Evolutionary conservation across 345 rosid species (phyloP), one percentile per base, ranked within the genome.

Genomic region (Odontarrhena argentea): DNA sequence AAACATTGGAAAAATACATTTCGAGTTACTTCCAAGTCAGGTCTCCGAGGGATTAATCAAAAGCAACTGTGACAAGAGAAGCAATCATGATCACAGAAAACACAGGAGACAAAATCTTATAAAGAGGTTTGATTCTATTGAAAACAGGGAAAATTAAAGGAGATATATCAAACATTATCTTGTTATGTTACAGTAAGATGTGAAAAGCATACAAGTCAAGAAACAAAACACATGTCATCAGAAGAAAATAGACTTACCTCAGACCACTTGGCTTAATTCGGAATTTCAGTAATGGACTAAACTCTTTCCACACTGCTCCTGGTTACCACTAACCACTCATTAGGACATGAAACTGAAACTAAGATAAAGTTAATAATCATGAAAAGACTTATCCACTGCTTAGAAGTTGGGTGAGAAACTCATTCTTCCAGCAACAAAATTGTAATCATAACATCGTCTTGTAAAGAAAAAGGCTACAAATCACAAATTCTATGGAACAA

Each of bases 391-490:
- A 57, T 63, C 30, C 36, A 50, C 51, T 57, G 54, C 71, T 25
- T 51, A 44, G 18, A 18, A 66, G 26, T 51, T 44, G 5, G 43
- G 62, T 59, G 24, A 66, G 34, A 37, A 44, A 52, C 37, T 59
- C 62, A 59, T 60, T 66, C 62, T 47, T 64, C 56, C 55, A 37
- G 6, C 50, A 12, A 1, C 7, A 51, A 65, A 42, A 60, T 15
- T 41, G 66, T 50, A 51, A 51, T 9, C 48, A 59, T 58, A 59
- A 73, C 62, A 65, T 15, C 24, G 24, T 15, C 61, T 24, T 65
- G 72, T 66, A 59, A 58, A 59, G 55, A 58, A 51, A 30, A 50
- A 44, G 30, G 77, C 67, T 73, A 73, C 71, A 65, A 59, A 66
- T 60, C 77, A 66, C 63, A 74, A 18, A n/a, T 7, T 45, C n/a